phyloP scores from a whole-genome alignment of 148 eudicot genomes.

The Polygonum maritimum region DNA sequence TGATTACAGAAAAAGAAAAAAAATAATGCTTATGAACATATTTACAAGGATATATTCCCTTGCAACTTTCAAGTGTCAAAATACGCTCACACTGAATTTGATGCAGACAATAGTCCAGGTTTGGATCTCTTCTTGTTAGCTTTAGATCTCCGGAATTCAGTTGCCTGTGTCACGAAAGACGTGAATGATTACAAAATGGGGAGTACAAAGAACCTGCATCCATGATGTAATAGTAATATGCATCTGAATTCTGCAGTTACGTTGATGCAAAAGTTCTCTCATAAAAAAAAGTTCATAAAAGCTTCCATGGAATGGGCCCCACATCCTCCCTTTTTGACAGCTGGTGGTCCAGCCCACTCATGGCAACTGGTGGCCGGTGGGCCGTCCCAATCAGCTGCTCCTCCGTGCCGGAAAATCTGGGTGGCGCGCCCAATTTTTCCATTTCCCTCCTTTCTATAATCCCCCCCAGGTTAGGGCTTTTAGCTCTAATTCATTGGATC shows the following conservation, averaged over 20 bases:
- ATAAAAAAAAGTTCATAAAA: background rate
- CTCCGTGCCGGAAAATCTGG: constrained; percentile 3
- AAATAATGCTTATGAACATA: no score
- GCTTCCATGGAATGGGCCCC: background rate
- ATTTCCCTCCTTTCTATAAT: background rate
- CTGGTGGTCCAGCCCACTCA: background rate
- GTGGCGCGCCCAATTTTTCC: background rate
- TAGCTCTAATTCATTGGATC: background rate
- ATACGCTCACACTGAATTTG: no score
- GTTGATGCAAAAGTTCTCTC: background rate
- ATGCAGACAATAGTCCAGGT: no score
- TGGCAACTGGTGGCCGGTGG: background rate
- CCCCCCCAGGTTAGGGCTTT: background rate
- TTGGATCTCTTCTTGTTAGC: no score
- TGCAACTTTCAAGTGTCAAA: no score
- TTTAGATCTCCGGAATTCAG: no score
- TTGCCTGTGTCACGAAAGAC: no score
- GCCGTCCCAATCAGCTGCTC: background rate
- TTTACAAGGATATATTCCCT: no score
- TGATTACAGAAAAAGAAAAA: no score
- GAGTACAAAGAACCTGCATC: background rate
- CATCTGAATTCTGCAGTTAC: background rate
- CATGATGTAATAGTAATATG: background rate
- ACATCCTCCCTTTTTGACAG: background rate
- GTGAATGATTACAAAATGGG: background rate